phyloP scores from a whole-genome alignment of 2,329 filamentous ascomycete genomes.

The Trematosphaeria pertusa region DNA sequence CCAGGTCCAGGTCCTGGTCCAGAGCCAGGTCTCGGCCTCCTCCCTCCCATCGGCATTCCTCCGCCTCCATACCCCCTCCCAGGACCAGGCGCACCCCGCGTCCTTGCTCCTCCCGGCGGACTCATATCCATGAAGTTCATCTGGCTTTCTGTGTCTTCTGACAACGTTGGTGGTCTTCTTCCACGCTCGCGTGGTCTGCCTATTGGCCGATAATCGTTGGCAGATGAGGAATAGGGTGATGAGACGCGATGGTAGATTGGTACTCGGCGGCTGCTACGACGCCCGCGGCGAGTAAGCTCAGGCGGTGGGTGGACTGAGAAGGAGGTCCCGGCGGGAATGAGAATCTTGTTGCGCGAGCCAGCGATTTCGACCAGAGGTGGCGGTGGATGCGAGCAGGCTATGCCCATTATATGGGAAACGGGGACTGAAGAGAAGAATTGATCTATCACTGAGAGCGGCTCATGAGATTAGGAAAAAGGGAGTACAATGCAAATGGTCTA shows the following conservation, averaged over 20 bases:
- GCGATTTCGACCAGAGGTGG: conserved; percentile 32
- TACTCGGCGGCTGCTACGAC: background rate
- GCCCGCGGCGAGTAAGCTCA: background rate
- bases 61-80: background rate
- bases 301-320: conserved; percentile 1
- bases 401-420: conserved; percentile 25
- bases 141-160: background rate
- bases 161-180: background rate
- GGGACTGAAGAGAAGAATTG: background rate
- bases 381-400: conserved; percentile 24
- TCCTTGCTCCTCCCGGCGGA: background rate
- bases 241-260: background rate
- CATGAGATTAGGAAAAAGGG: background rate
- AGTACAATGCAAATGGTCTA: no score
- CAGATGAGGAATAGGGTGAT: background rate
- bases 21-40: no score
- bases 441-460: background rate
- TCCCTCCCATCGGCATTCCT: background rate
- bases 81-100: background rate
- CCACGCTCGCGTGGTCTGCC: background rate
- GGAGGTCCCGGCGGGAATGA: conserved; percentile 23
- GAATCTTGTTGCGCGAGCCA: conserved; percentile 24
- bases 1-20: background rate
- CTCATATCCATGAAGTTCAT: background rate
- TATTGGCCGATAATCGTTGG: no score